Evolutionary conservation across 768 basidiomycete species (phyloP).

Genomic region (Mycena galopus): DNA sequence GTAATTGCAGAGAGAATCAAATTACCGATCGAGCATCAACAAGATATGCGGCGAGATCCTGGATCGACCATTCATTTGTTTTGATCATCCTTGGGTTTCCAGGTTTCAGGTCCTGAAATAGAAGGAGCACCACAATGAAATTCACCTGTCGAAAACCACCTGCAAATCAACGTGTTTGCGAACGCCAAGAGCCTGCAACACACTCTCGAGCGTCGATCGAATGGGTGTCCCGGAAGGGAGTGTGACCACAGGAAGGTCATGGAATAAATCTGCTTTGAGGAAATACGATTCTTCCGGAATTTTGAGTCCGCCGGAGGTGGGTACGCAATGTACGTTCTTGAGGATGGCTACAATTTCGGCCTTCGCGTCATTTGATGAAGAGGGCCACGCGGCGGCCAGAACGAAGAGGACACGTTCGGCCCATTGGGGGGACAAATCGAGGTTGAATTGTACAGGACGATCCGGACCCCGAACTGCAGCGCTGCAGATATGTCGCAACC

Average conservation of each 20-base stretch:
- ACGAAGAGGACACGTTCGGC: slow-evolving; percentile 82
- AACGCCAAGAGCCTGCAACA: slow-evolving; percentile 82
- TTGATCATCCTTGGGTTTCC: slow-evolving; percentile 85
- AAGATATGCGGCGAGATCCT: slow-evolving; percentile 89
- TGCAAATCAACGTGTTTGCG: slow-evolving; percentile 94
- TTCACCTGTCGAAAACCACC: slow-evolving; percentile 88
- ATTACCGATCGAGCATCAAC: slow-evolving; percentile 76
- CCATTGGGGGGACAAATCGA: slow-evolving; percentile 77
- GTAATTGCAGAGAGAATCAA: background rate
- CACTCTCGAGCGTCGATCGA: slow-evolving; percentile 79
- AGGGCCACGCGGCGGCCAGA: slow-evolving; percentile 80
- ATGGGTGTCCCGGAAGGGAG: slow-evolving; percentile 74
- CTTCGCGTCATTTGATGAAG: slow-evolving; percentile 63
- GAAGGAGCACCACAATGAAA: background rate
- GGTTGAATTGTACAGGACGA: slow-evolving; percentile 62
- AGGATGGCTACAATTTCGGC: slow-evolving; percentile 63
- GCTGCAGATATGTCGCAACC: slow-evolving; percentile 77
- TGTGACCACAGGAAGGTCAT: slow-evolving; percentile 86
- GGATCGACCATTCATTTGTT: slow-evolving; percentile 90
- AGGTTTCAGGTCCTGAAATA: slow-evolving; percentile 7
- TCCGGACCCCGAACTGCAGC: slow-evolving; percentile 55
- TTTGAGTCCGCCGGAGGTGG: slow-evolving; percentile 81
- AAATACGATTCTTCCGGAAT: slow-evolving; percentile 85
- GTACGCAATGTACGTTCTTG: slow-evolving; percentile 69
- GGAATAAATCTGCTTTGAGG: slow-evolving; percentile 86